These are phyloP conservation scores for Colletotrichum horii DNA, from an alignment of 2,329 filamentous ascomycete genomes.

Conservation along the genomic window DNA sequence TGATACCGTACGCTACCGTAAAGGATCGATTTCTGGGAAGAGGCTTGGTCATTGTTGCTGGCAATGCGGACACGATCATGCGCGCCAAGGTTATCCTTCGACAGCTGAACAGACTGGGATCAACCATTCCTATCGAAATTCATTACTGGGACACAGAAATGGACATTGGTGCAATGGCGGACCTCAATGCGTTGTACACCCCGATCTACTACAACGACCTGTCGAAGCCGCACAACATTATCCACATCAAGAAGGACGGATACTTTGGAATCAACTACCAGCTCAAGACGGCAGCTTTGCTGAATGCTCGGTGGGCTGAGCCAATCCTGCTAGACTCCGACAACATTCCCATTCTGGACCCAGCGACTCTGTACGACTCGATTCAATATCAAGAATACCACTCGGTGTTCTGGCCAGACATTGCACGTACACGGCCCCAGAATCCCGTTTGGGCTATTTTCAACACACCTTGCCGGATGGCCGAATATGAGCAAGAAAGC, in stretches of 20 bases:
- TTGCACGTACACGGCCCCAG: background rate
- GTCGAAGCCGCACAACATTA: conserved; percentile 4
- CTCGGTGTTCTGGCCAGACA: conserved; percentile 11
- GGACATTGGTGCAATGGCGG: background rate
- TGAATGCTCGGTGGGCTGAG: conserved; percentile 4
- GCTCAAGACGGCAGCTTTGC: conserved; percentile 8
- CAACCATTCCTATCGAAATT: background rate
- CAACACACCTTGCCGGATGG: conserved; percentile 10
- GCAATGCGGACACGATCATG: conserved; percentile 14
- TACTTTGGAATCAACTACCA: conserved; percentile 16
- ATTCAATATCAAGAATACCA: conserved; percentile 1
- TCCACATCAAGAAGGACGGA: conserved; percentile 11
- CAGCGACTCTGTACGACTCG: background rate
- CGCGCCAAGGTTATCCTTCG: conserved; percentile 7
- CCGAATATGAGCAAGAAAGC: conserved; percentile 11
- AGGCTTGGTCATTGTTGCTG: conserved; percentile 3
- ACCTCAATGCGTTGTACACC: background rate
- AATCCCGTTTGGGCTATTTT: conserved; percentile 7
- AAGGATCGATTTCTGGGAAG: background rate
- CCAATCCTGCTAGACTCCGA: background rate
- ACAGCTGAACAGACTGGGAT: background rate
- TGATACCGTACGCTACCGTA: conserved; percentile 5
- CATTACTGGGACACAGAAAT: conserved; percentile 9
- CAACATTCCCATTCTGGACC: conserved; percentile 6
- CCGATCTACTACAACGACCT: conserved; percentile 13